Percentiles rank a stretch among this genome's conserved stretches.
These are phyloP conservation scores for Alternaria longipes DNA, from an alignment of 2,329 filamentous ascomycete species.

Conservation along the genomic window DNA sequence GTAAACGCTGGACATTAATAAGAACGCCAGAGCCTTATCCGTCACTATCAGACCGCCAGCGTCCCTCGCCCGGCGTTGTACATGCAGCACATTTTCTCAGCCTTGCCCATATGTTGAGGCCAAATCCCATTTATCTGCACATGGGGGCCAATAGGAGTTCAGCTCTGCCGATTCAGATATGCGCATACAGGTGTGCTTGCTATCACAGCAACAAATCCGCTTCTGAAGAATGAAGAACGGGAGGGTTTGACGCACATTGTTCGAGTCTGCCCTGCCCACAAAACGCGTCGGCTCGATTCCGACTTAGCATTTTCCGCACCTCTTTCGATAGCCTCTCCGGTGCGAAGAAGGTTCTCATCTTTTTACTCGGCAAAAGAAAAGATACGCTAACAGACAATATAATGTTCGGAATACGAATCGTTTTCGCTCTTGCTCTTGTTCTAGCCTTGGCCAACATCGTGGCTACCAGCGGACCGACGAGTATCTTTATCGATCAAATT, in stretches of 20 bases:
- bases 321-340: not conserved
- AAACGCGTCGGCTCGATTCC: not conserved
- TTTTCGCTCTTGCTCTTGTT: not conserved
- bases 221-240: not conserved
- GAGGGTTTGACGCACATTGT: not conserved
- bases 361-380: too few relatives aligned
- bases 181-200: not conserved
- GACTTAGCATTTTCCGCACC: not conserved
- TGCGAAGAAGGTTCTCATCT: not conserved
- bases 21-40: not conserved
- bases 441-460: not conserved
- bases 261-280: not conserved
- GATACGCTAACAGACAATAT: not conserved
- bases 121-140: not conserved
- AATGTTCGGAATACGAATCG: not conserved
- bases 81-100: not conserved
- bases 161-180: not conserved
- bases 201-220: not conserved
- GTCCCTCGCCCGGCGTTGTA: not conserved
- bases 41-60: not conserved
- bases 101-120: not conserved
- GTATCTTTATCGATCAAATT: constrained; percentile 1
- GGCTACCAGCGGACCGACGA: not conserved
- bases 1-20: not conserved
- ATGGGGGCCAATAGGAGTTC: not conserved